Percentiles rank a stretch among this genome's conserved stretches.
These are phyloP conservation scores for Hyaloscypha bicolor DNA, from an alignment of 495 filamentous ascomycete species.

Conservation along the genomic window DNA sequence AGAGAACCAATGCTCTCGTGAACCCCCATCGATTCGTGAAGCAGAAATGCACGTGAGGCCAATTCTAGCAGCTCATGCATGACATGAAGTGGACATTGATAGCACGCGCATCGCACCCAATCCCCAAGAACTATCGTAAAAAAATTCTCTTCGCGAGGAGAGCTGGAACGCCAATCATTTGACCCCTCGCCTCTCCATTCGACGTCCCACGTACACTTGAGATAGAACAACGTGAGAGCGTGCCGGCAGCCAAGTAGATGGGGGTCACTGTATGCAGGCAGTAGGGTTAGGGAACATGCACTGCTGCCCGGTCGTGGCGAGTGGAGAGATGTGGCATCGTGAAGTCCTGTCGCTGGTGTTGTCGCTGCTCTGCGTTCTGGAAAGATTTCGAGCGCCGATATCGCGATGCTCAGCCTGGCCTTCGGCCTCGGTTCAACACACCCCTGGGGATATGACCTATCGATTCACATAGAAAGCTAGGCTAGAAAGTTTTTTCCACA, in stretches of 20 bases:
- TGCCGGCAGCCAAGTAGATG: no score
- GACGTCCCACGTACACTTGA: background rate
- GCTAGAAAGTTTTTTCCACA: background rate
- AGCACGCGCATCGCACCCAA: background rate
- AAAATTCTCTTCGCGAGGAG: background rate
- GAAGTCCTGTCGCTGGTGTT: conserved; percentile 8
- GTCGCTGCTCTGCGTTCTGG: no score
- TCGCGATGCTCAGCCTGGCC: background rate
- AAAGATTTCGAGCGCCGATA: background rate
- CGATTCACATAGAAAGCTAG: background rate
- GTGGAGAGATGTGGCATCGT: conserved; percentile 32
- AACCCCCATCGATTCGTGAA: background rate
- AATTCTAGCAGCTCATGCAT: conserved; percentile 14
- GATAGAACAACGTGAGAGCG: background rate
- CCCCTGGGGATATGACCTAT: conserved; percentile 1
- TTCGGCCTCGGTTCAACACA: background rate
- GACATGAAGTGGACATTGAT: conserved; percentile 7
- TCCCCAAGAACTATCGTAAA: background rate
- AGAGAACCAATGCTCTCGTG: background rate
- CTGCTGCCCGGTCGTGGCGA: conserved; percentile 10
- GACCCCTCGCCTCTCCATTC: background rate
- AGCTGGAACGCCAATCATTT: background rate
- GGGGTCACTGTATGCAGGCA: no score
- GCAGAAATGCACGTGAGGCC: conserved; percentile 16
- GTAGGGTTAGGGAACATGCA: conserved; percentile 11